These are phyloP conservation scores for Trichomonas vaginalis DNA, from an alignment of 208 protist species.

Conservation along the genomic window DNA sequence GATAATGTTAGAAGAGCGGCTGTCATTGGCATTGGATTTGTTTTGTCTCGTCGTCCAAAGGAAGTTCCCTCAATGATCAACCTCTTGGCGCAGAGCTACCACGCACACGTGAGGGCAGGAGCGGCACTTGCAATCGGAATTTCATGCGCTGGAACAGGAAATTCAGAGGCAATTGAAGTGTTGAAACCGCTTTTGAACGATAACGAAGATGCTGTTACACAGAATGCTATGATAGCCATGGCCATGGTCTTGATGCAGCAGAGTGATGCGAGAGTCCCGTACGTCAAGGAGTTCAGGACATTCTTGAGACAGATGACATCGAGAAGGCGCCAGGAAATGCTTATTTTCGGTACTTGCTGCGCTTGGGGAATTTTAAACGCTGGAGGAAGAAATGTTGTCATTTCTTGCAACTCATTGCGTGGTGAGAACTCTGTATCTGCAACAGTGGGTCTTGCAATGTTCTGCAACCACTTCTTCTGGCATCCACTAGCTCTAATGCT, in stretches of 20 bases:
- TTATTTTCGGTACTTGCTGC: neutral
- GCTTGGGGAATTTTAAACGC: neutral
- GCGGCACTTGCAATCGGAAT: constrained; percentile 88
- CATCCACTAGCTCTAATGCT: neutral
- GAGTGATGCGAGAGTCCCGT: neutral
- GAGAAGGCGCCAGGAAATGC: neutral
- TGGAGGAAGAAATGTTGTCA: neutral
- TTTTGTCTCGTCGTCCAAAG: constrained; percentile 54
- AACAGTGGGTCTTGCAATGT: neutral
- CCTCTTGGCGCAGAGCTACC: constrained; percentile 63
- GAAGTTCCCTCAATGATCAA: constrained; percentile 59
- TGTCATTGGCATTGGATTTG: constrained; percentile 86
- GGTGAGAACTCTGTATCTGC: neutral
- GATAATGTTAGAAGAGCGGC: constrained; percentile 94
- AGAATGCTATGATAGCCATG: constrained; percentile 81
- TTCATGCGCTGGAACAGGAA: constrained; percentile 66
- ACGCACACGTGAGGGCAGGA: constrained; percentile 89
- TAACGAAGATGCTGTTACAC: constrained; percentile 58
- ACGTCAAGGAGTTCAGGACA: neutral
- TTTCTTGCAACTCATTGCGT: neutral
- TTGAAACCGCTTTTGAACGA: constrained; percentile 76
- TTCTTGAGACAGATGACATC: neutral
- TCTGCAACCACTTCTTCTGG: constrained; percentile 14
- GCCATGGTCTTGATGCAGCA: constrained; percentile 67
- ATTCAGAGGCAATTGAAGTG: constrained; percentile 53